phyloP scores from a whole-genome alignment of 257 asterid genomes.

The Salvia rosmarinus region DNA sequence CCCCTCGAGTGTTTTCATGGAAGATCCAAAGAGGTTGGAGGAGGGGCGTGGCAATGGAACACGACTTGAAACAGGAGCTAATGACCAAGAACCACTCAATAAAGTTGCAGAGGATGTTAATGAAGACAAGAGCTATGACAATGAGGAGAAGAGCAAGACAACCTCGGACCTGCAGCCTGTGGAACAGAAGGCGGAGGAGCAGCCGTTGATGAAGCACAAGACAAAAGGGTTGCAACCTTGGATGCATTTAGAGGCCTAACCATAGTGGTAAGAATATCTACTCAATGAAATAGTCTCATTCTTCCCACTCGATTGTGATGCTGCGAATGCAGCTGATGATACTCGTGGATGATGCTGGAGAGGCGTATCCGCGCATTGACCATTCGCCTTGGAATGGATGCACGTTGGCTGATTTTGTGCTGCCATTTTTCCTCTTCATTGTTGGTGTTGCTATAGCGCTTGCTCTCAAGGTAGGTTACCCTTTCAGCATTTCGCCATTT shows the following conservation, averaged over 20 bases:
- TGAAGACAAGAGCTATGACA: too few species aligned
- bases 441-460: constrained; percentile 91
- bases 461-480: constrained; percentile 67
- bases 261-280: constrained; percentile 52
- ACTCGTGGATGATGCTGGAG: constrained; percentile 89
- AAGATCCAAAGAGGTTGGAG: constrained; percentile 43
- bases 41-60: constrained; percentile 44
- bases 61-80: constrained; percentile 21
- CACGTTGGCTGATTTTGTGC: constrained; percentile 85
- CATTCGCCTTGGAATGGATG: too few species aligned
- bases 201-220: constrained; percentile 46
- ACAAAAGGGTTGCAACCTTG: constrained; percentile 69
- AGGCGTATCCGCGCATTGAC: constrained; percentile 64
- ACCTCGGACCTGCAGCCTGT: constrained; percentile 5
- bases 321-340: constrained; percentile 66
- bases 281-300: background rate
- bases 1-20: constrained; percentile 22
- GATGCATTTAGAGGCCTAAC: constrained; percentile 90
- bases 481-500: background rate
- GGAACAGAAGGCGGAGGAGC: constrained; percentile 32
- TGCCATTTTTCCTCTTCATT: constrained; percentile 89
- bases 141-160: constrained; percentile 9
- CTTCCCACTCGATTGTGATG: background rate
- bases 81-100: constrained; percentile 20
- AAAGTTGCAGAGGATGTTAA: constrained; percentile 33